Evolutionary conservation across 2,329 filamentous ascomycete species (phyloP).

Genomic region (Lomentospora prolificans): DNA sequence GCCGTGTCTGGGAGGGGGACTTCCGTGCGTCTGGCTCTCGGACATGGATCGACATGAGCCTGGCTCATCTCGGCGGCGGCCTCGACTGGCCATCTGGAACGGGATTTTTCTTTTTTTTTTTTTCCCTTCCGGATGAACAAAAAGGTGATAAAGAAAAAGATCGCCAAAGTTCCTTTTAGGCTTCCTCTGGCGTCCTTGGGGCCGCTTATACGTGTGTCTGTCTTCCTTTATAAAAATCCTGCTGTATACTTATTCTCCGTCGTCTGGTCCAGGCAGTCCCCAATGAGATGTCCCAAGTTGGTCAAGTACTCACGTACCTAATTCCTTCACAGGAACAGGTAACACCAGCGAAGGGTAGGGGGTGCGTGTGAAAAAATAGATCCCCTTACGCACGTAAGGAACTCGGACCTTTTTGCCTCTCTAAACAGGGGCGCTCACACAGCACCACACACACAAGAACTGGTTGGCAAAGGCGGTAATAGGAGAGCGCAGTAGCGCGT

Average conservation of each 20-base stretch:
- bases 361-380: neutral
- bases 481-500: neutral
- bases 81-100: neutral
- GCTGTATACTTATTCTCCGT: neutral
- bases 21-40: neutral
- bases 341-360: neutral
- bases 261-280: neutral
- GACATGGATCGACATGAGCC: neutral
- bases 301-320: neutral
- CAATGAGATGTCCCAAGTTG: neutral
- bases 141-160: neutral
- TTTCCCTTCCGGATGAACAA: too few species aligned
- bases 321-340: neutral
- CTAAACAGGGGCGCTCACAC: neutral
- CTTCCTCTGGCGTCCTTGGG: too few species aligned
- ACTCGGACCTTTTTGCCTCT: neutral
- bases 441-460: neutral
- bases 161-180: too few species aligned
- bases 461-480: neutral
- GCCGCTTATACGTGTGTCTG: too few species aligned
- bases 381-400: conserved; percentile 1
- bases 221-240: neutral
- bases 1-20: neutral
- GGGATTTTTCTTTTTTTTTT: too few species aligned
- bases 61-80: neutral